phyloP scores from a whole-genome alignment of 495 filamentous ascomycete genomes.

The Rhizodiscina lignyota region DNA sequence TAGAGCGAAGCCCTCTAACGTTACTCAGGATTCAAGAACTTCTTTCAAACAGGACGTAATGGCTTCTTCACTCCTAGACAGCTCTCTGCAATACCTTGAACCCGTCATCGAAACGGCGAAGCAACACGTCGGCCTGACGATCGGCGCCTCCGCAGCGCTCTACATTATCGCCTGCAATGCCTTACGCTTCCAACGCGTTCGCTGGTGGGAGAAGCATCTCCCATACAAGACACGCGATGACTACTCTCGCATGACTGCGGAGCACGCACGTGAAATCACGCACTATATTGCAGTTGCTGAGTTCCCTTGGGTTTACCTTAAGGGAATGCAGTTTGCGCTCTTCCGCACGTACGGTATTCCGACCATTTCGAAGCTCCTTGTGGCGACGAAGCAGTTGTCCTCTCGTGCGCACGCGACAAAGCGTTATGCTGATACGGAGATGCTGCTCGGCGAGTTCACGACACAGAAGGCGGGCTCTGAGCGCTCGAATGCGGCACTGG shows the following conservation, averaged over 20 bases:
- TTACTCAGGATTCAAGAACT: too few species aligned
- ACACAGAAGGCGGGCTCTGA: slow-evolving; percentile 29
- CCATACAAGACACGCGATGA: slow-evolving; percentile 9
- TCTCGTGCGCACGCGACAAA: slow-evolving; percentile 34
- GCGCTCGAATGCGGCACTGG: slow-evolving; percentile 33
- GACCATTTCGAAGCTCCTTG: slow-evolving; percentile 39
- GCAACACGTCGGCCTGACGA: too few species aligned
- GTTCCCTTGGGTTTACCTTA: slow-evolving; percentile 31
- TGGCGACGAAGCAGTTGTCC: slow-evolving; percentile 41
- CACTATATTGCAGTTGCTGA: slow-evolving; percentile 1
- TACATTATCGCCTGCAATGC: not conserved
- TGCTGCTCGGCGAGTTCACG: slow-evolving; percentile 40
- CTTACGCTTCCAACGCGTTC: not conserved
- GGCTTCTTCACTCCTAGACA: too few species aligned
- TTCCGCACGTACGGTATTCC: slow-evolving; percentile 59
- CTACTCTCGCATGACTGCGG: slow-evolving; percentile 6
- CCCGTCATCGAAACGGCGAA: too few species aligned
- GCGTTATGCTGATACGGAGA: slow-evolving; percentile 45
- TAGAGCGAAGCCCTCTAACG: too few species aligned
- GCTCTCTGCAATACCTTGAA: too few species aligned
- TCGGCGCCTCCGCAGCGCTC: too few species aligned
- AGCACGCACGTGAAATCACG: slow-evolving; percentile 7
- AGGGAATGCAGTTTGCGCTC: slow-evolving; percentile 45
- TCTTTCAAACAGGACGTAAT: too few species aligned
- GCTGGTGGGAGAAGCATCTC: not conserved